Base-by-base conservation (phyloP, 1,284 basidiomycete species). In the Cutaneotrichosporon sp. region DNA sequence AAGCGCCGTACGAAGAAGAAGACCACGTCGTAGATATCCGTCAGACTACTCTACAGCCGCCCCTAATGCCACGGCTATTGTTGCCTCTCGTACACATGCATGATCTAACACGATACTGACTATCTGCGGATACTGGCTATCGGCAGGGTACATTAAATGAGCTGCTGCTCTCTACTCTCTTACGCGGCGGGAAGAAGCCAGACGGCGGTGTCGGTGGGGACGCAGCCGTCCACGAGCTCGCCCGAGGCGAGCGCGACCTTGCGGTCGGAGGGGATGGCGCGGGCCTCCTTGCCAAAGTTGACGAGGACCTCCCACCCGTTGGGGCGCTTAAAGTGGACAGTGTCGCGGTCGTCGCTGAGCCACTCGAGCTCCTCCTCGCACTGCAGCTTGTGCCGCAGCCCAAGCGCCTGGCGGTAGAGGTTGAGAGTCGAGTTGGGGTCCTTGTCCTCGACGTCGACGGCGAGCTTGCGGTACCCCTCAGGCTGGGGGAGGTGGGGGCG, bases 291-390 rank as follows among this genome's bases (percentile, higher is more conserved):
- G 54, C 67, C 67, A 62, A 69, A 62, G 69, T 76, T 76, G 52
- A 72, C 64, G 2, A 76, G 36, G 11, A 72, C 68, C 59, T 72
- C 66, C 75, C 75, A 77, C 24, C 73, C 75, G n/a, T 69, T 69
- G n/a, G 70, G 69, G 43, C 75, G 58, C 58, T 64, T 69, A 54
- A 71, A 76, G 63, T 72, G 68, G 43, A 76, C 45, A 3, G 71
- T 60, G 4, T 66, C 59, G 16, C 57, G 24, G n/a, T 65, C 57
- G 38, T 53, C 50, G 20, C 57, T 53, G 29, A 72, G 54, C 73
- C 74, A 75, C 62, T 74, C 72, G 18, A 77, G 60, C 24, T 70
- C 64, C 65, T 76, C 74, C 9, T 54, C 64, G 13, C 60, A 56
- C 61, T 73, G 71, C n/a, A 77, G 62, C 57, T 67, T 36, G 38